Evolutionary conservation across 225 moss, liverwort and hornwort species (phyloP), one percentile per base, ranked within the genome.

Genomic region (Takakia lepidozioides): DNA sequence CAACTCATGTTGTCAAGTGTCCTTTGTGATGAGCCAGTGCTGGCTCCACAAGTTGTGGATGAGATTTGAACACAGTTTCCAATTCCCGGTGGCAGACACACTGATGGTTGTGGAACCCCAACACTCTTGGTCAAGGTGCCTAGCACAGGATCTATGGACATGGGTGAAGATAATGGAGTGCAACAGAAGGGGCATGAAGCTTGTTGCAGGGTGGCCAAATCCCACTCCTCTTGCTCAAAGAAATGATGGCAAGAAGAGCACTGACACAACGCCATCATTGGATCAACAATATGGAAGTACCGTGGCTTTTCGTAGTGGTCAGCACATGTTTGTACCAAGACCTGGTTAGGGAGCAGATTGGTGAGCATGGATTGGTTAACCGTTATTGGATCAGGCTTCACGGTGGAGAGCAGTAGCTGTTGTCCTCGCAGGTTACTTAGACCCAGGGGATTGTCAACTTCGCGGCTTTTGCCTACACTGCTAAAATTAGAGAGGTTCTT

Each of bases 171-270:
- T 10, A 59, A 51, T 13, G 60, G 51, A 11, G 54, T 36, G 55
- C 58, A 73, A 64, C 95, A 98, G 45, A 91, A 80, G 2, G 90
- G 90, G 62, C 95, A 98, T n/a, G 54, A 61, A 15, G 74, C 84
- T 8, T 81, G 66, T 51, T 78, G 69, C 55, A 98, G 58, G 19
- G 48, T 22, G 28, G 57, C 77, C 6, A 75, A 51, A 57, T 98
- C 95, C 80, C 84, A 72, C 40, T 98, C 95, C 48, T 75, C 95
- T 63, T 83, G 72, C 67, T 98, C 95, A 53, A 82, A 98, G 52
- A 98, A 85, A 57, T 90, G 82, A 58, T 68, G 70, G 60, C 95
- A 98, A 15, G 66, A 67, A 32, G 48, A 54, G 65, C 95, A 98
- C 9, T 75, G 84, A 20, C 50, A 54, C 23, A 90, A 59, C 18